These are phyloP conservation scores for Aspergillus diversus DNA, from an alignment of 495 filamentous ascomycete genomes.

Conservation along the genomic window DNA sequence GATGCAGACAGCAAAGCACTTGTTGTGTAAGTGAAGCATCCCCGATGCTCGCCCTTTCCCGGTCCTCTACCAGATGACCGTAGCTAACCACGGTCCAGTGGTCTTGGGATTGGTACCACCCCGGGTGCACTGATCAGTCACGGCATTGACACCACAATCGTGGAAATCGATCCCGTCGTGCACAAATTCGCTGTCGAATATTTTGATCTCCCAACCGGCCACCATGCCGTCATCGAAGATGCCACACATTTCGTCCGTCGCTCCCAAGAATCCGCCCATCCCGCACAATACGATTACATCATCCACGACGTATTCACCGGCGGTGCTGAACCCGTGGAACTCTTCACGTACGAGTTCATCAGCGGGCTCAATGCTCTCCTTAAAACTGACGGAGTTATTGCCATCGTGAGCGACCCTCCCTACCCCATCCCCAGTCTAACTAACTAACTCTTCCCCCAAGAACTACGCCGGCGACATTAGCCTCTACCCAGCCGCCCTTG, in stretches of 20 bases:
- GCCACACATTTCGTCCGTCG: constrained; percentile 72
- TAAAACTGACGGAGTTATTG: constrained; percentile 78
- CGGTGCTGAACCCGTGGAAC: constrained; percentile 82
- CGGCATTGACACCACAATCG: constrained; percentile 87
- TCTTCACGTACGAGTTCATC: constrained; percentile 89
- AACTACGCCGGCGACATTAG: constrained; percentile 95
- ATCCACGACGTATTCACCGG: constrained; percentile 99
- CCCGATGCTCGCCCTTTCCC: too few species aligned
- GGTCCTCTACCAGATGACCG: too few species aligned
- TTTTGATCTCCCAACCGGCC: constrained; percentile 78
- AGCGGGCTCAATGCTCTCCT: constrained; percentile 67
- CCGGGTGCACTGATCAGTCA: constrained; percentile 84
- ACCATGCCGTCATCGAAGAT: constrained; percentile 80
- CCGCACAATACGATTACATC: constrained; percentile 80
- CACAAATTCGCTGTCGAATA: constrained; percentile 79
- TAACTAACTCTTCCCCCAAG: constrained; percentile 45
- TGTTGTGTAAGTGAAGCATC: constrained; percentile 62
- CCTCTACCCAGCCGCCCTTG: constrained; percentile 68
- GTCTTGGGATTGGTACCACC: constrained; percentile 89
- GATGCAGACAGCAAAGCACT: constrained; percentile 77
- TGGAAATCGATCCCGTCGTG: constrained; percentile 92
- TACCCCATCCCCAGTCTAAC: constrained; percentile 4
- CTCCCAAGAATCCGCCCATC: constrained; percentile 44
- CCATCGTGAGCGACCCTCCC: constrained; percentile 66
- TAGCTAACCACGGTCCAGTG: constrained; percentile 50